Evolutionary conservation across 768 basidiomycete species (phyloP).

Genomic region (Termitomyces sp.): DNA sequence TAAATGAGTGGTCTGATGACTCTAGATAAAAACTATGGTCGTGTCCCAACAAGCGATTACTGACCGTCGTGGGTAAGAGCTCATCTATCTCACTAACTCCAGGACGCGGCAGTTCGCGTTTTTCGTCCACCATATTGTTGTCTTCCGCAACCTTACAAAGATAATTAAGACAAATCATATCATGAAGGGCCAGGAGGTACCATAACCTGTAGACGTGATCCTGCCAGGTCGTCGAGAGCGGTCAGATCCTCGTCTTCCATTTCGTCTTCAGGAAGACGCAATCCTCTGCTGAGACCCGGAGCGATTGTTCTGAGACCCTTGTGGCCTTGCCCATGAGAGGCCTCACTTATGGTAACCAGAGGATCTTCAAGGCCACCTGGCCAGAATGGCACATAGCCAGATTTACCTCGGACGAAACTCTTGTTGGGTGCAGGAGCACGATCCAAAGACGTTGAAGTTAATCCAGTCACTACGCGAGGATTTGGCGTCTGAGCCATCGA

Average conservation of each 20-base stretch:
- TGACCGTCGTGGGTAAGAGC: constrained; percentile 65
- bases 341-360: constrained; percentile 34
- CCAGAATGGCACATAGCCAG: constrained; percentile 89
- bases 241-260: constrained; percentile 44
- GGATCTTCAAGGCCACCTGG: constrained; percentile 89
- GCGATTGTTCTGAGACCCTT: constrained; percentile 67
- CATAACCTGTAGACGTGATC: constrained; percentile 7
- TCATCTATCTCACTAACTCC: constrained; percentile 65
- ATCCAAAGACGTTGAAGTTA: constrained; percentile 83
- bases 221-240: constrained; percentile 25
- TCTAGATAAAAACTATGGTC: constrained; percentile 7
- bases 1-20: constrained; percentile 52
- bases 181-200: constrained; percentile 15
- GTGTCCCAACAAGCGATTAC: constrained; percentile 1
- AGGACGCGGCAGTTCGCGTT: constrained; percentile 13
- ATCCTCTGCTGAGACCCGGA: constrained; percentile 80
- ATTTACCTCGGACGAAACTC: constrained; percentile 92
- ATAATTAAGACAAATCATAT: not conserved
- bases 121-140: constrained; percentile 16
- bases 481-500: constrained; percentile 47
- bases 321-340: constrained; percentile 26
- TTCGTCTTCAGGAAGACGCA: constrained; percentile 61
- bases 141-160: constrained; percentile 9
- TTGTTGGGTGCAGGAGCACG: constrained; percentile 78
- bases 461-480: constrained; percentile 58